Base-by-base conservation (phyloP, 345 rosid genomes). In the Brassica incana region DNA sequence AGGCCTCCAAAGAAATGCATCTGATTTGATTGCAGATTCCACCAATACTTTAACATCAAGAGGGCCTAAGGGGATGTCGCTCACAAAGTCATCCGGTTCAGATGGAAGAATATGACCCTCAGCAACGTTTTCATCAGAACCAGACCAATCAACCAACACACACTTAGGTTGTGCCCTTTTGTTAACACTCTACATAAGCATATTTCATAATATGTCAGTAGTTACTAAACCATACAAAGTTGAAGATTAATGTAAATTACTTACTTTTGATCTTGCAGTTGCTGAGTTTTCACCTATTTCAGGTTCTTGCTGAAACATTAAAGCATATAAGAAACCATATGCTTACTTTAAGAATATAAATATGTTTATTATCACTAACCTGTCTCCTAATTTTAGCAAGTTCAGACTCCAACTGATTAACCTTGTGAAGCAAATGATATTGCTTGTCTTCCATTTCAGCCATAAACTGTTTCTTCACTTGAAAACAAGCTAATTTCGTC, bases 251-350 rank as follows among this genome's bases (percentile, higher is more conserved):
- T 29, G 4, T n/a, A 65, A 29, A 56, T 62, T 12, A 62, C 66
- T 43, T 71, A 11, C 75, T 36, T 12, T 58, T 8, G 11, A 27
- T 60, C 52, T 72, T 20, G 36, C 58, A 60, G 36, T 14, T 25
- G 40, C 38, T 2, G 69, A 73, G 68, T 61, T 73, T 27, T 62
- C 60, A 40, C 77, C 58, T 2, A 40, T 23, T 73, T 73, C 60
- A 38, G 16, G 6, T 23, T 72, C 67, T 14, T 23, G 40, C 18
- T 45, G 52, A 45, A 45, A 45, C 15, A 45, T 45, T 12, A 45
- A 45, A 45, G 14, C 52, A 45, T 10, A 45, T 12, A 45, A 45
- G 15, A 38, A 38, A 50, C 5, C 8, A 14, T 6, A 50, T 1
- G n/a, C n/a, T 14, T 5, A 14, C 16, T 50, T 6, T 11, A 50